Base-by-base conservation (phyloP, 768 basidiomycete species). In the Kwoniella sp. region DNA sequence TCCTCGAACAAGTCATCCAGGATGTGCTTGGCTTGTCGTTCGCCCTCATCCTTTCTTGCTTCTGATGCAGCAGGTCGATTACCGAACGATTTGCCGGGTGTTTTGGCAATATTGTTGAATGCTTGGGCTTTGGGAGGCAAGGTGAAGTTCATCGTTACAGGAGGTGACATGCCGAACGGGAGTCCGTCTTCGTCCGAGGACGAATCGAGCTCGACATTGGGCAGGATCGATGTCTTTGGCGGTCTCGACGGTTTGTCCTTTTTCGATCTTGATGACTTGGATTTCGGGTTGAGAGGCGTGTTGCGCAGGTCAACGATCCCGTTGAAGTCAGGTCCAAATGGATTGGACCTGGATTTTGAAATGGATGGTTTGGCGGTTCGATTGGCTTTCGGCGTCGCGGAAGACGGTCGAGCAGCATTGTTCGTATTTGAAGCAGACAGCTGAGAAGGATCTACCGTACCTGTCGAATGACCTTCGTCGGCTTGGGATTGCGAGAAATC, bases 301-400 rank as follows among this genome's bases (percentile, higher is more conserved):
- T 84, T 64, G 86, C 86, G 20, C 2, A 91, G 84, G 79, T 94
- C 86, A 34, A 91, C 88, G 34, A 92, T 80, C 11, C 90, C 90
- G 72, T 85, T 85, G 89, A 90, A 91, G 17, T 87, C 38, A 8
- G 61, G 29, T 28, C 65, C 61, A 23, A 66, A 66, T 7, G 65
- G 65, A 38, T 63, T 55, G 28, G 54, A 38, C 17, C 41, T 45
- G 4, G 41, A 45, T 17, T 45, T 45, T 38, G 57, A 30, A 17
- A 34, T 13, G 55, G 52, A 28, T 28, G 38, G 23, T 11, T 54
- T 13, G 8, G 26, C 55, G 11, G 31, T 26, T 48, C 38, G 50
- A 28, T 61, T 58, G 22, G 59, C 55, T 61, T 61, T 62, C 4
- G 63, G 66, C 11, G 56, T 63, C 17, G 51, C 28, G 5, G 68